Base-by-base conservation (phyloP, 1,284 basidiomycete species). In the Trichosporon asahii region DNA sequence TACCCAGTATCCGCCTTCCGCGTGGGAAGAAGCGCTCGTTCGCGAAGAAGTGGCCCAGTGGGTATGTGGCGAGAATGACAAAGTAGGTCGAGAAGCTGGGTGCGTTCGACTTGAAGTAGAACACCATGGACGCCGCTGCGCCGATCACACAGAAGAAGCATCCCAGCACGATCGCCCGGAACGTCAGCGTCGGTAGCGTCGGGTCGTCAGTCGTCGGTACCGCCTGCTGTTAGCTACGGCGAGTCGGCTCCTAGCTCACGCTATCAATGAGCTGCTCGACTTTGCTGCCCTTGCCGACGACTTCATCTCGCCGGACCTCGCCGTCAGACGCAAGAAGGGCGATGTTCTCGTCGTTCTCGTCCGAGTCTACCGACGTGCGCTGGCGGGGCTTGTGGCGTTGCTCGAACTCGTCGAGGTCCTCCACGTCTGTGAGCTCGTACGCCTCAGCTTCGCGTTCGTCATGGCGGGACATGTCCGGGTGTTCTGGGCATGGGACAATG, bases 151-250 rank as follows among this genome's bases (percentile, higher is more conserved):
- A 87, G 75, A 88, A 86, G 53, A 85, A 72, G 1, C 78, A 80
- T 1, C 87, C 87, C n/a, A 88, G 82, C 5, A 87, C 18, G 4
- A 87, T 70, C 2, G 85, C 85, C 31, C 87, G 79, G 40, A 86
- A 78, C 0, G 87, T 88, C 3, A 88, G 76, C 0, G 86, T 85
- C 0, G 87, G 86, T 1, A 88, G 73, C 0, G 83, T 77, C 0
- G 86, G 84, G 67, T 88, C 87, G 76, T 88, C 87, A 0, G 83
- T 84, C 7, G 85, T 82, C 0, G 87, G 86, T 0, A 88, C 86
- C 1, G 85, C 83, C 82, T 78, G 67, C 79, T 53, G n/a, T 61
- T 11, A 70, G 69, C 60, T 11, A 37, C 7, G 23, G 23, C 27
- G 21, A 4, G 29, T 0, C n/a, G n/a, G n/a, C n/a, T 25, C 12